phyloP scores from a whole-genome alignment of 768 basidiomycete species.

The Mycena rebaudengoi region DNA sequence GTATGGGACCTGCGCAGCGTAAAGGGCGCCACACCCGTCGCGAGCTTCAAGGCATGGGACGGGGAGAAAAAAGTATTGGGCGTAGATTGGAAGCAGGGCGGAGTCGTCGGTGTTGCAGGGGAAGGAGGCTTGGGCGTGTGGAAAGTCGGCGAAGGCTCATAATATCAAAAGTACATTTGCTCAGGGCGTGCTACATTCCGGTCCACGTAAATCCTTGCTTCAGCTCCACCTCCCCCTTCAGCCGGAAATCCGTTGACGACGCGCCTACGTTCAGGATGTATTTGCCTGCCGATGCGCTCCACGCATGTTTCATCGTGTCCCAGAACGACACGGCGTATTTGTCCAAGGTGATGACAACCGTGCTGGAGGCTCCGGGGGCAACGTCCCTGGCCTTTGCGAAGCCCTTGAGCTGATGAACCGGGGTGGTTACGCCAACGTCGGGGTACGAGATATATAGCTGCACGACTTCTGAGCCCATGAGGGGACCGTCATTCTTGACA shows the following conservation, averaged over 20 bases:
- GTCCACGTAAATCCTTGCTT: slow-evolving; percentile 57
- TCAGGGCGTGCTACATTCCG: slow-evolving; percentile 47
- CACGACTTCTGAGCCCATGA: slow-evolving; percentile 67
- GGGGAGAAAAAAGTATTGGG: slow-evolving; percentile 64
- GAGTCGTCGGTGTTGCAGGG: slow-evolving; percentile 65
- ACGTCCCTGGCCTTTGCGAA: slow-evolving; percentile 68
- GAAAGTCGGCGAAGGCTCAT: slow-evolving; percentile 53
- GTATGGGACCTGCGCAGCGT: slow-evolving; percentile 83
- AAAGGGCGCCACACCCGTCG: slow-evolving; percentile 59
- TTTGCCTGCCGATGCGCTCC: slow-evolving; percentile 60
- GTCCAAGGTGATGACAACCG: slow-evolving; percentile 59
- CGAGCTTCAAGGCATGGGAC: slow-evolving; percentile 70
- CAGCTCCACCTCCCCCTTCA: slow-evolving; percentile 40
- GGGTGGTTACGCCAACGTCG: slow-evolving; percentile 58
- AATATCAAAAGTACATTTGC: background rate
- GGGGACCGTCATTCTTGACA: slow-evolving; percentile 63
- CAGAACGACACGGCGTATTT: slow-evolving; percentile 77
- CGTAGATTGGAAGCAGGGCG: slow-evolving; percentile 61
- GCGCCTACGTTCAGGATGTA: slow-evolving; percentile 60
- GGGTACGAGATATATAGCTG: slow-evolving; percentile 72
- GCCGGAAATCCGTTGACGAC: slow-evolving; percentile 45
- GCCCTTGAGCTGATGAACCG: slow-evolving; percentile 69
- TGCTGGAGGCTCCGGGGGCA: slow-evolving; percentile 50
- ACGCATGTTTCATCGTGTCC: slow-evolving; percentile 53
- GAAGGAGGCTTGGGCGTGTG: slow-evolving; percentile 74